phyloP scores from a whole-genome alignment of 441 rosid species.

The Cnidoscolus chayamansa region DNA sequence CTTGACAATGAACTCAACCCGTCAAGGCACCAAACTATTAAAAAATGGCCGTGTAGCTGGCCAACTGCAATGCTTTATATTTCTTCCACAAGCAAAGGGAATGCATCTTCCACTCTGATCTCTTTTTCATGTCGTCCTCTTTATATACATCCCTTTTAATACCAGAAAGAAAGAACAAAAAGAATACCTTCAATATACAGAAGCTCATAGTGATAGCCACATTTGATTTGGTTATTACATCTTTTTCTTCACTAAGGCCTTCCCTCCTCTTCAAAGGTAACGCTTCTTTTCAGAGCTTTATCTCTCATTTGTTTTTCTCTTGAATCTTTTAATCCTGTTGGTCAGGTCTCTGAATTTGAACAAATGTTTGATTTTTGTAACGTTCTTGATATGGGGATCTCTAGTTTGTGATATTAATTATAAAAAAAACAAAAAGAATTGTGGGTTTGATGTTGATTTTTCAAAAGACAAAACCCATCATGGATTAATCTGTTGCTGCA shows the following conservation, averaged over 20 bases:
- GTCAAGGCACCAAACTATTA: too few species aligned
- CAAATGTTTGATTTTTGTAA: neutral
- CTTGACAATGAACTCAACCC: too few species aligned
- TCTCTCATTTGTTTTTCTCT: neutral
- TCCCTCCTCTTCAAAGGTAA: slow-evolving; percentile 10
- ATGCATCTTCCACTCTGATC: too few species aligned
- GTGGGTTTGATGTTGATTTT: neutral
- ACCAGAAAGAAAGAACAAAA: too few species aligned
- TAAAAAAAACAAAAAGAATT: neutral
- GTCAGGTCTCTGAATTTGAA: neutral
- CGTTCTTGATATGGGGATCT: slow-evolving; percentile 5
- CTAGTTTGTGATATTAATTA: neutral
- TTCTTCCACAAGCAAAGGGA: too few species aligned
- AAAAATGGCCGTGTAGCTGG: too few species aligned
- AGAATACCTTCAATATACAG: neutral
- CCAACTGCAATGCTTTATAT: too few species aligned
- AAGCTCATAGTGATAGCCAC: too few species aligned
- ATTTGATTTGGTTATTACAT: neutral
- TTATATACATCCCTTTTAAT: too few species aligned
- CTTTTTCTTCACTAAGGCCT: neutral
- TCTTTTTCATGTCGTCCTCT: too few species aligned
- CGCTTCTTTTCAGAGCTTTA: neutral
- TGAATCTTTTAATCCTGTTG: neutral
- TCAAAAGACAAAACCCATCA: neutral
- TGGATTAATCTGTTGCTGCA: slow-evolving; percentile 3